Percentiles rank a stretch among this genome's conserved stretches.
Evolutionary conservation across 2,329 filamentous ascomycete genomes (phyloP).

Genomic region (Colletotrichum chrysophilum): DNA sequence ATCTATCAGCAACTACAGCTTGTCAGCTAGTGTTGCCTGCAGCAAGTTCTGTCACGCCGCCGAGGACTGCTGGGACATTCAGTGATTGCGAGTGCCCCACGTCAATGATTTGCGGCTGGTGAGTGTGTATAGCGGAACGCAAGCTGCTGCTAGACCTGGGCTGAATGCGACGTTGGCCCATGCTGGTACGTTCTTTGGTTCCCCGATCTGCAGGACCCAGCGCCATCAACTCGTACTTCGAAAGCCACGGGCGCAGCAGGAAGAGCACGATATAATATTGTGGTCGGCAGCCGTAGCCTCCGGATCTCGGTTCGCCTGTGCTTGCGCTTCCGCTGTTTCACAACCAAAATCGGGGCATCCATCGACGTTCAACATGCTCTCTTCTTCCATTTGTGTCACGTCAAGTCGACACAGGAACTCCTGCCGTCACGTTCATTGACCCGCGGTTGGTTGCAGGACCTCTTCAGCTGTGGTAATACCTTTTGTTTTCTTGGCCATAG

Average conservation of each 20-base stretch:
- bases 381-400: conserved; percentile 63
- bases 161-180: not conserved
- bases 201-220: conserved; percentile 3
- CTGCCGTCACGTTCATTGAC: conserved; percentile 31
- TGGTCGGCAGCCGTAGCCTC: conserved; percentile 27
- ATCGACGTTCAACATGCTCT: conserved; percentile 74
- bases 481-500: conserved; percentile 7
- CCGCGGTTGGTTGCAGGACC: not conserved
- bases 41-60: conserved; percentile 99
- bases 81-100: conserved; percentile 58
- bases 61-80: conserved; percentile 93
- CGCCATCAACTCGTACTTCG: not conserved
- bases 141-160: not conserved
- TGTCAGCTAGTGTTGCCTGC: conserved; percentile 97
- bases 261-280: conserved; percentile 1
- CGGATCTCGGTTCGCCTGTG: conserved; percentile 67
- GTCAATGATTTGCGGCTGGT: not conserved
- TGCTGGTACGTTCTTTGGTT: conserved; percentile 16
- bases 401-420: conserved; percentile 67
- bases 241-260: not conserved
- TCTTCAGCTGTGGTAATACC: not conserved
- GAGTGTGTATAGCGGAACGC: not conserved
- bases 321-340: conserved; percentile 79
- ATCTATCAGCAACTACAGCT: conserved; percentile 96
- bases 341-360: conserved; percentile 84